Evolutionary conservation across 768 basidiomycete genomes (phyloP).

Genomic region (Inosperma sp.): DNA sequence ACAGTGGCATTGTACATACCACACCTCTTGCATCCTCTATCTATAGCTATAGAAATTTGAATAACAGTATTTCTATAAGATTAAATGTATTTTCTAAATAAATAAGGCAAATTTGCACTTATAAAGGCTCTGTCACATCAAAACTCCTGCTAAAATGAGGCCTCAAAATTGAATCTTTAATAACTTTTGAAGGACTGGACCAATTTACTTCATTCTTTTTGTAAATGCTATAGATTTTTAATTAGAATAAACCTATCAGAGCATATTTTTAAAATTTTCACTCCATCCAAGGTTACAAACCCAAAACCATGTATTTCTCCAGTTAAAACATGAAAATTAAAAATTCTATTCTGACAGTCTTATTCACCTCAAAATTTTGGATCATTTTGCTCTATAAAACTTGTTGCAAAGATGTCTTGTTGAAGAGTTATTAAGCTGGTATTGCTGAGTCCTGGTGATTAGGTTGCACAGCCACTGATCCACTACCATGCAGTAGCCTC

Average conservation of each 20-base stretch:
- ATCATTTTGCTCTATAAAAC: conserved; percentile 1
- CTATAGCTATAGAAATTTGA: background rate
- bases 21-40: background rate
- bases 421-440: background rate
- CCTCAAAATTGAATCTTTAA: background rate
- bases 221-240: background rate
- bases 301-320: background rate
- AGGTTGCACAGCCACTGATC: background rate
- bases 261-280: background rate
- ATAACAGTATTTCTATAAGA: background rate
- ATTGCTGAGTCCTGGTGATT: background rate
- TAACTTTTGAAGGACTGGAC: background rate
- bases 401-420: background rate
- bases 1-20: background rate
- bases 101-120: background rate
- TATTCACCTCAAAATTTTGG: background rate
- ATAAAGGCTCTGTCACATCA: background rate
- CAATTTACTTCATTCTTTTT: background rate
- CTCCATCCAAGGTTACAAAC: background rate
- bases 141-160: conserved; percentile 1
- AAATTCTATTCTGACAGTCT: background rate
- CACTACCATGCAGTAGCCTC: background rate
- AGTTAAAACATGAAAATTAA: conserved; percentile 2
- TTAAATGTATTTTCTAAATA: background rate
- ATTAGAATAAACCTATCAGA: conserved; percentile 4